Percentiles rank a stretch among this genome's conserved stretches.
Evolutionary conservation across 345 rosid genomes (phyloP).

Genomic region (Physaria fendleri): DNA sequence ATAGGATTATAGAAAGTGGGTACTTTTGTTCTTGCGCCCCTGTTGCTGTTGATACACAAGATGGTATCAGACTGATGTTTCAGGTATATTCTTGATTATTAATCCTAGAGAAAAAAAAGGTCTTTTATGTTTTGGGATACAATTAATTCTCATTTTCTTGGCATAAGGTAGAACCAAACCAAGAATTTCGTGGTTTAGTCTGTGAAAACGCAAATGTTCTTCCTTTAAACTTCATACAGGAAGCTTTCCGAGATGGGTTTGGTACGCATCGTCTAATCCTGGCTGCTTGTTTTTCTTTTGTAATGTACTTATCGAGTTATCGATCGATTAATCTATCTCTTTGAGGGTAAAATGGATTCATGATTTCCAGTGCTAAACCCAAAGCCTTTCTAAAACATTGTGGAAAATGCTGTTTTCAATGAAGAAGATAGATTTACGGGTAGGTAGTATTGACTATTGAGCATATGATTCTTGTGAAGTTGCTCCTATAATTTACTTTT

Average conservation of each 20-base stretch:
- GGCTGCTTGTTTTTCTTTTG: not conserved
- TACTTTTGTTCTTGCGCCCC: constrained; percentile 87
- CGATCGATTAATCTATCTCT: too few relatives aligned
- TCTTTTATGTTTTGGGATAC: constrained; percentile 1
- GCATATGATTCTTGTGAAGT: too few relatives aligned
- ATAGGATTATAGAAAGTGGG: constrained; percentile 79
- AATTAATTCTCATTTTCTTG: constrained; percentile 37
- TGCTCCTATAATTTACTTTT: too few relatives aligned
- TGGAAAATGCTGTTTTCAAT: too few relatives aligned
- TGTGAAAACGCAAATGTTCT: constrained; percentile 97
- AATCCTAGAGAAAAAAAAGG: not conserved
- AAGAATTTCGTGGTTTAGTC: constrained; percentile 80
- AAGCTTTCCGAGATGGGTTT: constrained; percentile 63
- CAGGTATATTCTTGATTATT: constrained; percentile 51
- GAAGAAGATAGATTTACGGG: too few relatives aligned
- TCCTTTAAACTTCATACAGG: constrained; percentile 74
- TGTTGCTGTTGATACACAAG: constrained; percentile 85
- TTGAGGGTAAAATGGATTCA: not conserved
- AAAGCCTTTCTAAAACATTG: too few relatives aligned
- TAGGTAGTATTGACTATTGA: too few relatives aligned
- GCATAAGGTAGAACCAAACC: constrained; percentile 95
- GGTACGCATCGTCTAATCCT: constrained; percentile 46
- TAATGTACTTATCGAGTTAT: not conserved
- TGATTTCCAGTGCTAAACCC: too few relatives aligned
- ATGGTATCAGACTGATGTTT: constrained; percentile 78